Evolutionary conservation across 768 basidiomycete genomes (phyloP).

Genomic region (Pulveroboletus sp.): DNA sequence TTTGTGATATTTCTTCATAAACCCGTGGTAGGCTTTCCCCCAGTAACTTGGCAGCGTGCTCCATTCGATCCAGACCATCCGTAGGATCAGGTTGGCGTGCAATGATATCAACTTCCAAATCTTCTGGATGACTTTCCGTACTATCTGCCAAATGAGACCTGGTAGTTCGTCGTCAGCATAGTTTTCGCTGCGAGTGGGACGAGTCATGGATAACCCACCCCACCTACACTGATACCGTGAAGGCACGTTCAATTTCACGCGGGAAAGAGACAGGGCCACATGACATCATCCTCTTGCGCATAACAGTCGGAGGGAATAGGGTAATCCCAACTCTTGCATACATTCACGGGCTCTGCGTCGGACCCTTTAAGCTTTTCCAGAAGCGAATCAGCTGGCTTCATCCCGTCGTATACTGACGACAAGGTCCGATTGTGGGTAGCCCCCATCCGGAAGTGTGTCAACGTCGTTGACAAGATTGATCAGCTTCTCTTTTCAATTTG

Average conservation of each 20-base stretch:
- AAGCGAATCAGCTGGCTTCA: neutral
- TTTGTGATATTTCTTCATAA: neutral
- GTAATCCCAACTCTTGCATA: slow-evolving; percentile 3
- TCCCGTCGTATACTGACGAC: slow-evolving; percentile 27
- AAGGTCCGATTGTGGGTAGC: slow-evolving; percentile 33
- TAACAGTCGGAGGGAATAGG: neutral
- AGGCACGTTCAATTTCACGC: neutral
- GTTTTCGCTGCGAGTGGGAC: no score
- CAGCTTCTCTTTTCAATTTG: neutral
- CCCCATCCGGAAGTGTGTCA: slow-evolving; percentile 31
- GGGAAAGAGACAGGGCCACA: neutral
- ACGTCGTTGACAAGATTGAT: slow-evolving; percentile 23
- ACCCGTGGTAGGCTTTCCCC: no score
- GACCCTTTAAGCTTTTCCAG: slow-evolving; percentile 3
- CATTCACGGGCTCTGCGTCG: neutral
- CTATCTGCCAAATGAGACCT: rapidly evolving
- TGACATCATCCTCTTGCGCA: neutral
- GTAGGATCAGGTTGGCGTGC: neutral
- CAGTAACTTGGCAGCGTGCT: no score
- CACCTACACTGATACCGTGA: no score
- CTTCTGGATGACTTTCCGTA: rapidly evolving
- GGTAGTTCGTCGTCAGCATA: neutral
- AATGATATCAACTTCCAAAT: slow-evolving; percentile 2
- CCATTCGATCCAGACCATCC: no score
- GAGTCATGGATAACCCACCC: neutral